A percentile compares a stretch with the other conserved stretches of the same genome.
phyloP scores from a whole-genome alignment of 768 basidiomycete genomes.

The Mycena haematopus region DNA sequence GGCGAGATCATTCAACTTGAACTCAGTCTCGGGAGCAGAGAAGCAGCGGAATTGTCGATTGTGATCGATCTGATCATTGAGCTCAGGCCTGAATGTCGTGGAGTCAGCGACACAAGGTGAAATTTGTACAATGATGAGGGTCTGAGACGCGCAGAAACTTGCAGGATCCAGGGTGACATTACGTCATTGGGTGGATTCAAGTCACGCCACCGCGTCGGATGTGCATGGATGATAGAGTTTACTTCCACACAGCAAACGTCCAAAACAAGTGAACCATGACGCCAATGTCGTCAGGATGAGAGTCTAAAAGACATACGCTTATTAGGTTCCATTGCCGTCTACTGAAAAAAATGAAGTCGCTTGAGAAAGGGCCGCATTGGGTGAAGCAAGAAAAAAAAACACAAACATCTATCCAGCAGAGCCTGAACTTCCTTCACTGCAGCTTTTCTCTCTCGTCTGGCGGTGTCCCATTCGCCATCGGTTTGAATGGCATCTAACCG shows the following conservation, averaged over 20 bases:
- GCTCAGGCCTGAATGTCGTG: no score
- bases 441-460: slow-evolving; percentile 80
- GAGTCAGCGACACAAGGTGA: no score
- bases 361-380: neutral
- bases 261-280: neutral
- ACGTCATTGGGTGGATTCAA: neutral
- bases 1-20: no score
- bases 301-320: neutral
- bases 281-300: neutral
- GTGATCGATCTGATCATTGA: no score
- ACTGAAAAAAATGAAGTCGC: neutral
- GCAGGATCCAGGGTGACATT: neutral
- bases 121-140: no score
- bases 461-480: slow-evolving; percentile 77
- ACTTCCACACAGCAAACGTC: neutral
- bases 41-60: no score
- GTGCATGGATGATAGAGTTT: no score
- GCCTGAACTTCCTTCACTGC: slow-evolving; percentile 88
- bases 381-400: neutral
- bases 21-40: no score
- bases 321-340: slow-evolving; percentile 7
- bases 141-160: no score
- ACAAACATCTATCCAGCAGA: slow-evolving; percentile 69
- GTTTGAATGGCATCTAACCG: slow-evolving; percentile 83
- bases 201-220: slow-evolving; percentile 24